Evolutionary conservation across 208 protist species (phyloP), one percentile per base, ranked within the genome.

Genomic region (Phytomonas sp.): DNA sequence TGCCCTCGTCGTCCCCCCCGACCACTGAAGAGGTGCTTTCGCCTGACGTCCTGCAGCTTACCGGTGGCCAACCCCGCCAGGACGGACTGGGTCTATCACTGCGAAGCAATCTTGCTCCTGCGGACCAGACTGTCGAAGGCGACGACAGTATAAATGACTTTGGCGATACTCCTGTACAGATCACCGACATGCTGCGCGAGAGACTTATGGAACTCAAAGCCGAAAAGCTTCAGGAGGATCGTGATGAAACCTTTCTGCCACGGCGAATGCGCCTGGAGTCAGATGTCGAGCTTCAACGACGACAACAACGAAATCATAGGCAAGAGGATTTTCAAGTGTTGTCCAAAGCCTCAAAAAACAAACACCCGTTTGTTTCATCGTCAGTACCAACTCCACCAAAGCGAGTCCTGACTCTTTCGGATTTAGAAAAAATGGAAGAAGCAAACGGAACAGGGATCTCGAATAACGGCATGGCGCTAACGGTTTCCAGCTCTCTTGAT

Each of bases 131-230:
- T 6, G 80, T 93, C 63, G 90, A 93, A 63, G 77, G 72, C 19
- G 69, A 74, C 42, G 63, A 75, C 6, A 77, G 74, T 60, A 62
- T 64, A 60, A 72, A 75, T 11, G 74, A 73, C 45, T 95, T 89
- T 74, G 87, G 87, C 14, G 87, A 95, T 71, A 92, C 90, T 10
- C 90, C 90, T 8, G 80, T 86, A 37, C 82, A 95, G 80, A 73
- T 95, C 49, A 95, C 87, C 11, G 90, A 93, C 77, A 95, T 95
- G 90, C 77, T 95, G 49, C 78, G 82, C 14, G 90, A 95, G 76
- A 86, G 90, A 2, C 70, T 95, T 59, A 91, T 93, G 86, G 87
- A 95, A 75, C 82, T 95, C 23, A 95, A 93, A 70, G 86, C 78
- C 0, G 79, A 88, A 60, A 83, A 83, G 61, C 77, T 93, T 66